These are phyloP conservation scores for Epichloe coenophiala DNA, from an alignment of 2,329 filamentous ascomycete species.

Conservation along the genomic window DNA sequence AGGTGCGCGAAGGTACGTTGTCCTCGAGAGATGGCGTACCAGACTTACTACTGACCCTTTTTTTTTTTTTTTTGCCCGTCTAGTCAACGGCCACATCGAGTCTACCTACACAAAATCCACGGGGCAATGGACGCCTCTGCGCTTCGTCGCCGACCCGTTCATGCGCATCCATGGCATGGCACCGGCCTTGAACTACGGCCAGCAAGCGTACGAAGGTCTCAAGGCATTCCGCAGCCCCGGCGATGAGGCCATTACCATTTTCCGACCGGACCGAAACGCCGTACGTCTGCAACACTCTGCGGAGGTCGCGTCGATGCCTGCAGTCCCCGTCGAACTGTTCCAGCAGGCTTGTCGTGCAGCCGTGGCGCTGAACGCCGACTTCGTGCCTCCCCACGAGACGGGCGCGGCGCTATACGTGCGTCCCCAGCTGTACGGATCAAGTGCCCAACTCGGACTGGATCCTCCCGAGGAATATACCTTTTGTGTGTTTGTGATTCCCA, in stretches of 20 bases:
- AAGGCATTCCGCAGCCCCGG: slow-evolving; percentile 80
- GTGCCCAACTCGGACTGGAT: slow-evolving; percentile 72
- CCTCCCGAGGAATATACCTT: slow-evolving; percentile 91
- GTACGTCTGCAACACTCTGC: slow-evolving; percentile 73
- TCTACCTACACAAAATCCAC: slow-evolving; percentile 66
- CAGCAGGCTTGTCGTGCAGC: slow-evolving; percentile 63
- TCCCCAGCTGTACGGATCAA: slow-evolving; percentile 75
- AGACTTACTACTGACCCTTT: background rate
- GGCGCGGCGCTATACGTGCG: slow-evolving; percentile 89
- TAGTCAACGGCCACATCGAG: slow-evolving; percentile 90
- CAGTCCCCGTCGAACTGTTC: slow-evolving; percentile 65
- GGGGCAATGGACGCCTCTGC: slow-evolving; percentile 62
- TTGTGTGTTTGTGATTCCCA: slow-evolving; percentile 78
- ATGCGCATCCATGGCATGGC: slow-evolving; percentile 91
- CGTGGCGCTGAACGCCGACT: slow-evolving; percentile 78
- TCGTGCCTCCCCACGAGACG: slow-evolving; percentile 77
- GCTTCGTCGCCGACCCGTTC: slow-evolving; percentile 71
- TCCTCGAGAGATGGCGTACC: too few relatives aligned
- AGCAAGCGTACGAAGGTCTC: slow-evolving; percentile 96
- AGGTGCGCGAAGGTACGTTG: slow-evolving; percentile 65
- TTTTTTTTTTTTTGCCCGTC: slow-evolving; percentile 34
- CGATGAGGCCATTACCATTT: slow-evolving; percentile 62
- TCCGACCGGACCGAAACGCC: slow-evolving; percentile 79
- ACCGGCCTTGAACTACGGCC: slow-evolving; percentile 89
- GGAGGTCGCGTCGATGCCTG: slow-evolving; percentile 69